A percentile compares a stretch with the other conserved stretches of the same genome.
phyloP scores from a whole-genome alignment of 768 basidiomycete genomes.

The Trametes cinnabarina region DNA sequence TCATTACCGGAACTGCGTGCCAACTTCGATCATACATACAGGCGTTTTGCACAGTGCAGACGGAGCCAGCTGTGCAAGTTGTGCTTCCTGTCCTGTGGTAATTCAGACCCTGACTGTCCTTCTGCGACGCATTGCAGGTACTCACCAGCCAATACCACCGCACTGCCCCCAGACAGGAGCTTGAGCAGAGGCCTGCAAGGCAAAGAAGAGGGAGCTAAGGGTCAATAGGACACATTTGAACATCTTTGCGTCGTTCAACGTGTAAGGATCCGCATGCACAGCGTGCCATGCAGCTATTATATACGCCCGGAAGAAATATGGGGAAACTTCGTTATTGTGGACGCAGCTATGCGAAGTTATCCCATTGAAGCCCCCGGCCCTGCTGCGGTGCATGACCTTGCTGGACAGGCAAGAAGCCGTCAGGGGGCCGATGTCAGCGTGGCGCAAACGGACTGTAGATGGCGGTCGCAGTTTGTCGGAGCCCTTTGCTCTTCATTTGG shows the following conservation, averaged over 20 bases:
- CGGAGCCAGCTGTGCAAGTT: slow-evolving; percentile 22
- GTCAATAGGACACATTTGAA: neutral
- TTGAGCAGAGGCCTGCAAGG: slow-evolving; percentile 19
- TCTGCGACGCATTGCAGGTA: neutral
- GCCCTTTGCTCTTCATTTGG: neutral
- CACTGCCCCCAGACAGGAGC: slow-evolving; percentile 27
- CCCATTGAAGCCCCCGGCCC: slow-evolving; percentile 3
- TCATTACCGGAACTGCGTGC: slow-evolving; percentile 6
- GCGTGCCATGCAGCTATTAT: neutral
- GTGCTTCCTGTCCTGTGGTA: slow-evolving; percentile 24
- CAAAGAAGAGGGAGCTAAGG: slow-evolving; percentile 10
- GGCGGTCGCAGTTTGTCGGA: neutral
- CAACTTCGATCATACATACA: slow-evolving; percentile 18
- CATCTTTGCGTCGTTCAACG: slow-evolving; percentile 6
- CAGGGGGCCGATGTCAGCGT: neutral
- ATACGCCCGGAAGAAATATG: slow-evolving; percentile 12
- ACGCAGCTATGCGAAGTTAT: slow-evolving; percentile 15
- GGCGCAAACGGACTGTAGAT: neutral
- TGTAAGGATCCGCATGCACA: neutral
- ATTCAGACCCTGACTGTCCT: neutral
- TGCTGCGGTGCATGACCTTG: neutral
- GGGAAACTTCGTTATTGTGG: slow-evolving; percentile 12
- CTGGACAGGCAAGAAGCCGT: neutral
- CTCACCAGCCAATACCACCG: slow-evolving; percentile 30
- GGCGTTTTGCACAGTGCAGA: slow-evolving; percentile 25